Conservation (phyloP, 1,284 basidiomycete species). For the Malassezia equina region DNA sequence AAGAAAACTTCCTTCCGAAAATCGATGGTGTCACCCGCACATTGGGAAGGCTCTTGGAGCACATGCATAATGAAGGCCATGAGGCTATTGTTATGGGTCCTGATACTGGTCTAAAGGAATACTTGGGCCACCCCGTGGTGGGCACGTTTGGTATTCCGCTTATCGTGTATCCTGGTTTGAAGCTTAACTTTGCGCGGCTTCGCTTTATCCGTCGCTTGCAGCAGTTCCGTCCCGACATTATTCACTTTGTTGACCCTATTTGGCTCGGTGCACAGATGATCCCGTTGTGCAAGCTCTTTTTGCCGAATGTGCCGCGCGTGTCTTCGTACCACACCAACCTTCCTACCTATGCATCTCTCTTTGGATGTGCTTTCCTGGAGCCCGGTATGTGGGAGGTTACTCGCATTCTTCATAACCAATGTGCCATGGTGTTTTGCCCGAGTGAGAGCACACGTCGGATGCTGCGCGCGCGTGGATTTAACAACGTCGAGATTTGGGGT, state of each 20-base stretch:
- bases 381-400: constrained; percentile 49
- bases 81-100: constrained; percentile 55
- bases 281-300: constrained; percentile 43
- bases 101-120: constrained; percentile 52
- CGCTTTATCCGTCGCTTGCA: constrained; percentile 52
- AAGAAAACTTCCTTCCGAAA: constrained; percentile 56
- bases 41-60: constrained; percentile 54
- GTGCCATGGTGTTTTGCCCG: constrained; percentile 54
- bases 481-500: constrained; percentile 54
- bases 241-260: constrained; percentile 52
- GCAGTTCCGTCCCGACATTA: constrained; percentile 53
- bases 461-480: constrained; percentile 51
- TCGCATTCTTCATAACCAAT: constrained; percentile 35
- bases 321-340: constrained; percentile 56
- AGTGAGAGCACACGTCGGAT: constrained; percentile 53
- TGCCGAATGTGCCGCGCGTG: constrained; percentile 52
- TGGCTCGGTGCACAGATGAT: constrained; percentile 53
- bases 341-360: constrained; percentile 54
- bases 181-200: constrained; percentile 56
- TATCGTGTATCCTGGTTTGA: constrained; percentile 54
- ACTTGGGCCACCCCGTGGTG: constrained; percentile 54
- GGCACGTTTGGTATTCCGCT: constrained; percentile 55
- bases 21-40: constrained; percentile 56
- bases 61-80: constrained; percentile 54
- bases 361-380: constrained; percentile 54